Base-by-base conservation (phyloP, 2,329 filamentous ascomycete genomes). In the Malbranchea cinnamomea region DNA sequence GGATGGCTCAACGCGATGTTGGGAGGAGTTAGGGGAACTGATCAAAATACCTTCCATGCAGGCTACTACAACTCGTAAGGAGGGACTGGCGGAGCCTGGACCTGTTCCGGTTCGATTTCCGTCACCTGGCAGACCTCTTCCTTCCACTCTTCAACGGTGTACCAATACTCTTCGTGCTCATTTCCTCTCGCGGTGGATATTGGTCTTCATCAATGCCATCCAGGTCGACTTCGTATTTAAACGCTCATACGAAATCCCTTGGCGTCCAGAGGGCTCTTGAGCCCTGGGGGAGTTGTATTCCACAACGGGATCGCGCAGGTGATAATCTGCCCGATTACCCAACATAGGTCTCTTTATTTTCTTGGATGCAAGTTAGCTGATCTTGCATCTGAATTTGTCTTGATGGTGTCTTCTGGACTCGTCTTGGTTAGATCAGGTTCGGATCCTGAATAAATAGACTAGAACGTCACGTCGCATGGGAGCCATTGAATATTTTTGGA, bases 401-500 rank as follows among this genome's bases (percentile, higher is more conserved):
- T 21, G 17, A n/a, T 16, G 26, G 12, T 19, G 11, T 4, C n/a
- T 14, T 22, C 11, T 13, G 6, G 12, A 19, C 29, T 20, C 18
- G 6, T 23, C 6, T 2, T 29, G 17, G 3, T 16, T 14, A 6
- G 10, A n/a, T 18, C 11, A 6, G 26, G 2, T 29, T 38, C 17
- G 4, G 31, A 4, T 38, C 42, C 15, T 39, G 34, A 10, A 33
- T 27, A 3, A 28, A 27, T 21, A 26, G 32, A 24, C 7, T 20
- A 33, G n/a, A 53, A 43, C 9, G 42, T 36, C 8, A 54, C 36
- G 23, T 59, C 48, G 5, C 48, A 48, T 4, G 56, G 53, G 7
- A 62, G 47, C 59, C 62, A 67, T 39, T 67, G 59, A 34, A 56
- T 59, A 2, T 42, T 37, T 0, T 41, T 32, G 7, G 52, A 45